Evolutionary conservation across 2,329 filamentous ascomycete genomes (phyloP).

Genomic region (Trichoderma sp.): DNA sequence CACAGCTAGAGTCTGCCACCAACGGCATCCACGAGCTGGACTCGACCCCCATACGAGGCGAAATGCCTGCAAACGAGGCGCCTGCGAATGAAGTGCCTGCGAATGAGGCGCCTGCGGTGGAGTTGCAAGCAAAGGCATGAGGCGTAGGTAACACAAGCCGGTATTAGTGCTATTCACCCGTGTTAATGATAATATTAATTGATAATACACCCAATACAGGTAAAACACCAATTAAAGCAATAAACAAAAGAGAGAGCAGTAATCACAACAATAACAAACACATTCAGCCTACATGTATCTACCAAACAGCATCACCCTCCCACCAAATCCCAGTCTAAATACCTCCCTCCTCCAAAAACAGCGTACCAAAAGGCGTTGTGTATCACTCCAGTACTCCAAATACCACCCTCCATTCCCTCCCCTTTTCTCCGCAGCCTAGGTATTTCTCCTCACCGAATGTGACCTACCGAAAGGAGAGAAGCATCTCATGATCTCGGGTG

Average conservation of each 20-base stretch:
- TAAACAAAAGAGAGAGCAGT: not conserved
- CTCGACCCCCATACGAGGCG: not conserved
- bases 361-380: not conserved
- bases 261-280: not conserved
- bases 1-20: not conserved
- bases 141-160: not conserved
- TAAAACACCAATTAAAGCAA: too few species aligned
- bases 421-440: not conserved
- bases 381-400: not conserved
- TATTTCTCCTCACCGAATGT: slow-evolving; percentile 2
- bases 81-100: not conserved
- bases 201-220: too few species aligned
- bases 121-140: not conserved
- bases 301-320: not conserved
- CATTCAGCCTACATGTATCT: not conserved
- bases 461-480: not conserved
- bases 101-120: not conserved
- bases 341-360: not conserved
- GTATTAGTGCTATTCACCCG: not conserved
- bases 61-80: not conserved
- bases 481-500: not conserved
- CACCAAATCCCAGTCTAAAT: not conserved
- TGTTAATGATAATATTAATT: too few species aligned
- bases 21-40: not conserved
- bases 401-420: not conserved